Percentiles rank a stretch among this genome's conserved stretches.
Conservation (phyloP, 495 filamentous ascomycete genomes). For the Immersiella caudata region DNA sequence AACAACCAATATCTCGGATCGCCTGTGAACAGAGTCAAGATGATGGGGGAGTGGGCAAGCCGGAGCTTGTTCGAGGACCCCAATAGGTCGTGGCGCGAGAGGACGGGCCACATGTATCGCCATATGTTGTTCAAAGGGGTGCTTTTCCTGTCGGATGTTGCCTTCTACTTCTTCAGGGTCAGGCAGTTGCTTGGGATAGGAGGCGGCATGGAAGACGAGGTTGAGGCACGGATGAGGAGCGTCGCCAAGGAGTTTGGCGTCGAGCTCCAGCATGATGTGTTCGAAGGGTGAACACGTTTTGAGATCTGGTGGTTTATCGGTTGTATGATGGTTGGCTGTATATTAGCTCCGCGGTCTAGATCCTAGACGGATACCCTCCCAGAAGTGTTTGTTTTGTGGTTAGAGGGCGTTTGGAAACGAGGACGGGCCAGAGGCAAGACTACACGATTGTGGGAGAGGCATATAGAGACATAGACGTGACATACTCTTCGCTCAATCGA, state of each 20-base stretch:
- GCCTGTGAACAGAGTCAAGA: constrained; percentile 92
- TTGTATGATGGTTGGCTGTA: constrained; percentile 11
- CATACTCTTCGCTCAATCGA: neutral
- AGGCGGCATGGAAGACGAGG: constrained; percentile 89
- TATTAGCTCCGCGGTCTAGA: neutral
- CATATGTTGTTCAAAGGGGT: constrained; percentile 83
- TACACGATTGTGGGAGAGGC: neutral
- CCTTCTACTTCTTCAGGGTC: constrained; percentile 79
- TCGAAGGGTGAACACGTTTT: constrained; percentile 67
- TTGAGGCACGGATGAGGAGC: constrained; percentile 80
- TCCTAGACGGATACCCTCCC: constrained; percentile 16
- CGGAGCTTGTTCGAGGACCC: constrained; percentile 70
- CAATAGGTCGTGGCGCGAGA: constrained; percentile 41
- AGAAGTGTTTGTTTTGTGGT: neutral
- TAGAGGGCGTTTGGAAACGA: constrained; percentile 9
- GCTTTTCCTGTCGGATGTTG: constrained; percentile 74
- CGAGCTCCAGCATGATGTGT: constrained; percentile 82
- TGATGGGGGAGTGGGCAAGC: constrained; percentile 88
- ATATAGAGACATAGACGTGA: constrained; percentile 4
- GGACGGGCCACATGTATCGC: constrained; percentile 59
- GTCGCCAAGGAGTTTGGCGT: constrained; percentile 92
- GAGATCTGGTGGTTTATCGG: neutral
- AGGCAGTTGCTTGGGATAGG: constrained; percentile 74
- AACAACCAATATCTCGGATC: constrained; percentile 77
- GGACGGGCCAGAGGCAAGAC: neutral